Conservation (phyloP, 2,329 filamentous ascomycete species). For the Rosellinia necatrix region DNA sequence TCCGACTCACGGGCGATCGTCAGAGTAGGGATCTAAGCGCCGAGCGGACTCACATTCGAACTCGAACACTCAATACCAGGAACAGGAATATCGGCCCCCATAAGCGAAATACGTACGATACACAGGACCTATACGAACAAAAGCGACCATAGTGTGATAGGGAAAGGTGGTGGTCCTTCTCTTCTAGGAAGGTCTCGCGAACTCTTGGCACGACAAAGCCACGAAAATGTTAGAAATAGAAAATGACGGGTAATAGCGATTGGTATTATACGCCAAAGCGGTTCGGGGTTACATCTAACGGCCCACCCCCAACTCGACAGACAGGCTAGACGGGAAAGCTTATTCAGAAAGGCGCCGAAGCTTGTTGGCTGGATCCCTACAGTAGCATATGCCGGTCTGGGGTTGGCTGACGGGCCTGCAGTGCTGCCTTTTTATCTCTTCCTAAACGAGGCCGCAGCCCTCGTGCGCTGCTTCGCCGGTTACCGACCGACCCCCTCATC, state of each 20-base stretch:
- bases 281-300: conserved; percentile 8
- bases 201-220: conserved; percentile 17
- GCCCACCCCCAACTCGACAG: conserved; percentile 5
- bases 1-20: neutral
- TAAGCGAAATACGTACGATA: neutral
- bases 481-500: conserved; percentile 1
- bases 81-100: neutral
- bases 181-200: conserved; percentile 37
- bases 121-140: conserved; percentile 23
- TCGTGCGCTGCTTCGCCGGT: neutral
- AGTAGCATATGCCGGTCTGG: conserved; percentile 8
- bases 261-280: conserved; percentile 12
- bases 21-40: neutral
- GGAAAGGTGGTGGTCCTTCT: conserved; percentile 32
- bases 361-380: conserved; percentile 6
- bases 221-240: conserved; percentile 13
- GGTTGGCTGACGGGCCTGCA: neutral
- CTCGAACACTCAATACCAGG: neutral
- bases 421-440: conserved; percentile 14
- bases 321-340: conserved; percentile 3
- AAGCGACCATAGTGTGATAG: conserved; percentile 13
- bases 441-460: neutral
- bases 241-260: conserved; percentile 14
- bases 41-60: neutral
- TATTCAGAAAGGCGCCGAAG: conserved; percentile 1